Evolutionary conservation across 2,329 filamentous ascomycete species (phyloP).

Genomic region (Ceratocystis alfenasii): DNA sequence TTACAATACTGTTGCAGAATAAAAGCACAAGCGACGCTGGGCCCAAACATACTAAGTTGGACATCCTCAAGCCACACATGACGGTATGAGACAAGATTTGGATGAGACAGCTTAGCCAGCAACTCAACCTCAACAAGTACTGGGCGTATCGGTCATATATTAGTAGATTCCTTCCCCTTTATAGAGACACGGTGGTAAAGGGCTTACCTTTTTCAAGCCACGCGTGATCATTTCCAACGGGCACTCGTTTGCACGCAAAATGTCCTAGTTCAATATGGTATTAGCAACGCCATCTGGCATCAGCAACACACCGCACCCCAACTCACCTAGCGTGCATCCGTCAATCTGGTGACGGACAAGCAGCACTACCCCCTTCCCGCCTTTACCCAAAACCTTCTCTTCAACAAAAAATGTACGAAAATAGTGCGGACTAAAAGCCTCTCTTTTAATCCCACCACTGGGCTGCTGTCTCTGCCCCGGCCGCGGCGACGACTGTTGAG

Average conservation of each 20-base stretch:
- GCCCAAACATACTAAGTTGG: constrained; percentile 72
- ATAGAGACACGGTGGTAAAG: background rate
- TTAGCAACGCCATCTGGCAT: background rate
- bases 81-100: constrained; percentile 89
- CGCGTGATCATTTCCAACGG: constrained; percentile 83
- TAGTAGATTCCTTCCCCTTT: background rate
- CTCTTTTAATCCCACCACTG: constrained; percentile 62
- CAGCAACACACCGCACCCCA: background rate
- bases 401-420: constrained; percentile 90
- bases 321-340: constrained; percentile 57
- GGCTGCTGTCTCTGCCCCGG: background rate
- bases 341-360: constrained; percentile 90
- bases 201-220: constrained; percentile 70
- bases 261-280: constrained; percentile 38
- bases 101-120: constrained; percentile 80
- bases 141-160: constrained; percentile 12
- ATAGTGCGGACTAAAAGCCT: constrained; percentile 84
- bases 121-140: constrained; percentile 86
- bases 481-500: background rate
- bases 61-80: constrained; percentile 95
- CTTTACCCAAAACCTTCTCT: constrained; percentile 71
- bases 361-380: constrained; percentile 88
- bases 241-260: constrained; percentile 94
- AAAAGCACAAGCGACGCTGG: constrained; percentile 85
- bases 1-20: constrained; percentile 98